Conservation (phyloP, 352 stramenopile species). For the Achlya hypogyna region DNA sequence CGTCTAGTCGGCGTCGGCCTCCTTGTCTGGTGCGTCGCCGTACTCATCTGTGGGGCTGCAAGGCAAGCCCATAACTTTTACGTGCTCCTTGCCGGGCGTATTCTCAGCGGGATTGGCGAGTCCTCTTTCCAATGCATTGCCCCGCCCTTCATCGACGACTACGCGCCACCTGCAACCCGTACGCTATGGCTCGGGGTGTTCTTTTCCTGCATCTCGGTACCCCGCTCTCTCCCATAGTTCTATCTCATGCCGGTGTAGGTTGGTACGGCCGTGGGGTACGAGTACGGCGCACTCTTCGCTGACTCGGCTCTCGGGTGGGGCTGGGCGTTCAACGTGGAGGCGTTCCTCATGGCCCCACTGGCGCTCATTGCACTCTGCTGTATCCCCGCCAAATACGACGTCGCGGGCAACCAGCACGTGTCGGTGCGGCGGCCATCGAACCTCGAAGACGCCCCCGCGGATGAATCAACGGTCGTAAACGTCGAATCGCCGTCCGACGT, state of each 20-base stretch:
- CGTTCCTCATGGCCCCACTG: constrained; percentile 69
- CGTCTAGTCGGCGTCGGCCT: constrained; percentile 84
- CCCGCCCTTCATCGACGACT: constrained; percentile 88
- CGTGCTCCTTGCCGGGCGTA: constrained; percentile 76
- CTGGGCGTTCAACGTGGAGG: constrained; percentile 83
- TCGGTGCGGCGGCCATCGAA: background rate
- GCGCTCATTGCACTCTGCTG: constrained; percentile 49
- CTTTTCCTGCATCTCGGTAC: constrained; percentile 82
- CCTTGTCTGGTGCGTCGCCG: constrained; percentile 81
- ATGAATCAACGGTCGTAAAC: background rate
- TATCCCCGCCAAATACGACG: constrained; percentile 52
- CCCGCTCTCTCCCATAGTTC: background rate
- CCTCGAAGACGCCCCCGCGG: constrained; percentile 6
- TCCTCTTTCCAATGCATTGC: constrained; percentile 90
- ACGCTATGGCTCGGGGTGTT: constrained; percentile 89
- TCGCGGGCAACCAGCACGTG: background rate
- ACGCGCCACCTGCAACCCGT: constrained; percentile 49
- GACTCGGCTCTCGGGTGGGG: constrained; percentile 55
- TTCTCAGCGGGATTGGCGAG: constrained; percentile 85
- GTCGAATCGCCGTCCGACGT: background rate
- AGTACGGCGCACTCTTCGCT: constrained; percentile 77
- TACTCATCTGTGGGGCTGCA: constrained; percentile 79
- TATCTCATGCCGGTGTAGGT: constrained; percentile 21
- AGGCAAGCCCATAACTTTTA: constrained; percentile 77
- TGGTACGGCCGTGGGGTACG: constrained; percentile 85